These are phyloP conservation scores for Verticillium longisporum DNA, from an alignment of 2,329 filamentous ascomycete species.

Conservation along the genomic window DNA sequence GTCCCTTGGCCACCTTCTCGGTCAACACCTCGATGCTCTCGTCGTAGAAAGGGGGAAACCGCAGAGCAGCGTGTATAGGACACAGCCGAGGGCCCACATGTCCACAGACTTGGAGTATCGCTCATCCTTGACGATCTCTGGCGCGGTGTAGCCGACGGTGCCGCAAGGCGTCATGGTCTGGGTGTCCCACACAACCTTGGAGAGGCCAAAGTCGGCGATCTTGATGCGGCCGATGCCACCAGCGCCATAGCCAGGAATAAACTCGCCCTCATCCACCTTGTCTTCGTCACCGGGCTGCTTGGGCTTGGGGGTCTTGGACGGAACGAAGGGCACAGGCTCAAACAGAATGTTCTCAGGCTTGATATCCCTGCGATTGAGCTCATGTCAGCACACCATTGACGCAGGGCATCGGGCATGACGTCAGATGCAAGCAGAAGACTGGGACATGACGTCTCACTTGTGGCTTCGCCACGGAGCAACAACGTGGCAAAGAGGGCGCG, in stretches of 20 bases:
- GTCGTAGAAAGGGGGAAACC: constrained; percentile 99
- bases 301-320: constrained; percentile 73
- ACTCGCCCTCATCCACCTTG: constrained; percentile 95
- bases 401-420: constrained; percentile 15
- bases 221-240: constrained; percentile 95
- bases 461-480: not conserved
- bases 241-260: constrained; percentile 69
- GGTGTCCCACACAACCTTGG: constrained; percentile 96
- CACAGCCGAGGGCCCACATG: constrained; percentile 98
- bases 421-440: constrained; percentile 12
- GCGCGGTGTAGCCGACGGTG: constrained; percentile 95
- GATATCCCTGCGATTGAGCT: constrained; percentile 63
- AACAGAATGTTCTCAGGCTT: constrained; percentile 98
- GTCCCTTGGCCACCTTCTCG: constrained; percentile 92
- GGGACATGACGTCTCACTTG: not conserved
- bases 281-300: constrained; percentile 87
- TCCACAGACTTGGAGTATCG: constrained; percentile 98
- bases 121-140: constrained; percentile 98
- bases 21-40: constrained; percentile 96
- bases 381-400: constrained; percentile 1
- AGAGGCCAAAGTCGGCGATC: constrained; percentile 95
- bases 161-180: constrained; percentile 99
- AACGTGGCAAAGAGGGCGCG: not conserved
- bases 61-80: constrained; percentile 92
- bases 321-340: constrained; percentile 75